A percentile compares a stretch with the other conserved stretches of the same genome.
Conservation (phyloP, 1,284 basidiomycete genomes). For the Irpex sp. region DNA sequence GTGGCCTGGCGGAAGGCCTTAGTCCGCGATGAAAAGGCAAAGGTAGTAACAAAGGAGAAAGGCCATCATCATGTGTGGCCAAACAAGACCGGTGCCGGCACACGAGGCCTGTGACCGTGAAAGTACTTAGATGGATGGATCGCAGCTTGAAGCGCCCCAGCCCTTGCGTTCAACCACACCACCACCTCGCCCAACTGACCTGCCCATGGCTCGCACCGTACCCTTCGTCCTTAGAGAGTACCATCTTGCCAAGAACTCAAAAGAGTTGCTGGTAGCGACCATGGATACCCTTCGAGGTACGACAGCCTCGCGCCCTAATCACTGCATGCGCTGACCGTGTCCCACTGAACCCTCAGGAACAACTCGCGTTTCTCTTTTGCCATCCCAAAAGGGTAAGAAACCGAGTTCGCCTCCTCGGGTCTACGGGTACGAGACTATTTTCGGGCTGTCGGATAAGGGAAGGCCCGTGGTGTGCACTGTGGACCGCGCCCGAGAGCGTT, state of each 20-base stretch:
- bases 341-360: background rate
- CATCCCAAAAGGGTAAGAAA: no score
- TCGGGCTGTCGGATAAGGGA: no score
- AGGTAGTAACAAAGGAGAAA: background rate
- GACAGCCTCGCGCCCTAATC: background rate
- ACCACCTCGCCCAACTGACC: background rate
- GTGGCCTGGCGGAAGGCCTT: background rate
- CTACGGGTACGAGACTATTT: no score
- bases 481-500: no score
- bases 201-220: background rate
- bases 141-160: background rate
- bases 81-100: background rate
- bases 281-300: conserved; percentile 4
- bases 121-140: background rate
- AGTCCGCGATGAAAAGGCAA: no score
- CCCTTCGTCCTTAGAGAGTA: background rate
- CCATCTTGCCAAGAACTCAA: background rate
- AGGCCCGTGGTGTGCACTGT: no score
- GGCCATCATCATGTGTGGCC: background rate
- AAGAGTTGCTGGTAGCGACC: conserved; percentile 1
- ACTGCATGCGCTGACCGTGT: background rate
- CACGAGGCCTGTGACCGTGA: background rate
- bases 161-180: background rate
- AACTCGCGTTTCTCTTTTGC: no score
- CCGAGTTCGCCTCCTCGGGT: no score